Conservation (phyloP, 768 basidiomycete species). For the Tulasnella calospora region DNA sequence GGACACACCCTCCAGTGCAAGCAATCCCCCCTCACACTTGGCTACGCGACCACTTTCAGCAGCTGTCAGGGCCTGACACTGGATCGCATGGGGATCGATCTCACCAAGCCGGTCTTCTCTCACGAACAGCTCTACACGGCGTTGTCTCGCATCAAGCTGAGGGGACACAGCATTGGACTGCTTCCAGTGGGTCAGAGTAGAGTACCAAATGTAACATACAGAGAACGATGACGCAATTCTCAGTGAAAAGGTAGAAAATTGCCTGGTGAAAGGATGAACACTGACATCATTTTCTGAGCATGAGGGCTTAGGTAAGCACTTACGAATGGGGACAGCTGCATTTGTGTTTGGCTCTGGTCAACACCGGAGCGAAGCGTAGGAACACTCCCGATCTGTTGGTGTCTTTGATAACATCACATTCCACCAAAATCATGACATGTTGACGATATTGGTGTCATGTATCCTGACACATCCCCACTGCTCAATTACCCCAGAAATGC, state of each 20-base stretch:
- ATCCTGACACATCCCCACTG: neutral
- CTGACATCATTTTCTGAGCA: too few species aligned
- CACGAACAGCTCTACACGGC: slow-evolving; percentile 35
- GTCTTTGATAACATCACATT: too few species aligned
- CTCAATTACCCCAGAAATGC: neutral
- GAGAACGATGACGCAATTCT: too few species aligned
- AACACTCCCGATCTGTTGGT: too few species aligned
- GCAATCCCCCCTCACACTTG: slow-evolving; percentile 17
- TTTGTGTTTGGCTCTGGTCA: too few species aligned
- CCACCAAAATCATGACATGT: too few species aligned
- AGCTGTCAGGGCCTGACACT: slow-evolving; percentile 27
- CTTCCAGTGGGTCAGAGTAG: neutral
- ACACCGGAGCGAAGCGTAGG: too few species aligned
- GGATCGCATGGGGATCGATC: slow-evolving; percentile 39
- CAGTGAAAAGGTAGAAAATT: too few species aligned
- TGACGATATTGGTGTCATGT: neutral
- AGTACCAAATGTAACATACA: too few species aligned
- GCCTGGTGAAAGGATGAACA: too few species aligned
- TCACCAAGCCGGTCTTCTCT: slow-evolving; percentile 39
- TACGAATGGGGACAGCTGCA: too few species aligned
- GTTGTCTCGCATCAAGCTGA: neutral
- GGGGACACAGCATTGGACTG: slow-evolving; percentile 18
- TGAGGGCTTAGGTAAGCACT: too few species aligned
- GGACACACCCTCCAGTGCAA: slow-evolving; percentile 14
- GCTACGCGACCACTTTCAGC: slow-evolving; percentile 26